These are phyloP conservation scores for Didymella glomerata DNA, from an alignment of 2,329 filamentous ascomycete genomes.

Conservation along the genomic window DNA sequence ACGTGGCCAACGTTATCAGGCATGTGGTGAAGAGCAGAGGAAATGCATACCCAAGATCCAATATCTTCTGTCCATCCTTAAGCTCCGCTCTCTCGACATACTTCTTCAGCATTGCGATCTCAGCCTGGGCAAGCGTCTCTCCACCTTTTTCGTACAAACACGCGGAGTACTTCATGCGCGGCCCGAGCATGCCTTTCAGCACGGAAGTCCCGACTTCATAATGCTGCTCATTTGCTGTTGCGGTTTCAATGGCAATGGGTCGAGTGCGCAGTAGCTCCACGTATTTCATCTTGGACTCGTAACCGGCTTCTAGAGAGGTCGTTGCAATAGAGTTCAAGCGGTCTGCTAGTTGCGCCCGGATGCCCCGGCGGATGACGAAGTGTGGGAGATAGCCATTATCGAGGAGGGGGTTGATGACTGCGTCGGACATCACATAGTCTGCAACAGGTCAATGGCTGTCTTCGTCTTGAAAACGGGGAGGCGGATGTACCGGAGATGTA, in stretches of 20 bases:
- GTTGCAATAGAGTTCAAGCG: slow-evolving; percentile 65
- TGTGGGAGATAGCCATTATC: slow-evolving; percentile 73
- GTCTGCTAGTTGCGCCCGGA: slow-evolving; percentile 70
- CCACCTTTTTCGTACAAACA: slow-evolving; percentile 68
- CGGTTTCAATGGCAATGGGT: slow-evolving; percentile 74
- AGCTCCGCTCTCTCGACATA: slow-evolving; percentile 70
- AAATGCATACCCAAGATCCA: slow-evolving; percentile 66
- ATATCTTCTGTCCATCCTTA: slow-evolving; percentile 66
- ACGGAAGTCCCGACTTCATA: slow-evolving; percentile 76
- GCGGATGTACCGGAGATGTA: slow-evolving; percentile 41
- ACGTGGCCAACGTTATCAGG: neutral
- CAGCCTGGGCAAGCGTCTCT: slow-evolving; percentile 68
- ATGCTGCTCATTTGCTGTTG: slow-evolving; percentile 72
- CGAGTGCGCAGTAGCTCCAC: slow-evolving; percentile 65
- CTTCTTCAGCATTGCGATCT: slow-evolving; percentile 70
- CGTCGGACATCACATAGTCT: slow-evolving; percentile 41
- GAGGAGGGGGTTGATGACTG: slow-evolving; percentile 56
- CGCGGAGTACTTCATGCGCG: slow-evolving; percentile 76
- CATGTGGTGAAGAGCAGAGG: too few relatives aligned
- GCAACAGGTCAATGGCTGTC: neutral
- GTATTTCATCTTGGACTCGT: slow-evolving; percentile 70
- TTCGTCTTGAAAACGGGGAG: neutral
- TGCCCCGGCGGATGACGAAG: slow-evolving; percentile 69
- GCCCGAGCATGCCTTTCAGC: slow-evolving; percentile 67
- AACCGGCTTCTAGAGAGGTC: slow-evolving; percentile 62